phyloP scores from a whole-genome alignment of 139 green algal genomes.

The Monoraphidium neglectum region DNA sequence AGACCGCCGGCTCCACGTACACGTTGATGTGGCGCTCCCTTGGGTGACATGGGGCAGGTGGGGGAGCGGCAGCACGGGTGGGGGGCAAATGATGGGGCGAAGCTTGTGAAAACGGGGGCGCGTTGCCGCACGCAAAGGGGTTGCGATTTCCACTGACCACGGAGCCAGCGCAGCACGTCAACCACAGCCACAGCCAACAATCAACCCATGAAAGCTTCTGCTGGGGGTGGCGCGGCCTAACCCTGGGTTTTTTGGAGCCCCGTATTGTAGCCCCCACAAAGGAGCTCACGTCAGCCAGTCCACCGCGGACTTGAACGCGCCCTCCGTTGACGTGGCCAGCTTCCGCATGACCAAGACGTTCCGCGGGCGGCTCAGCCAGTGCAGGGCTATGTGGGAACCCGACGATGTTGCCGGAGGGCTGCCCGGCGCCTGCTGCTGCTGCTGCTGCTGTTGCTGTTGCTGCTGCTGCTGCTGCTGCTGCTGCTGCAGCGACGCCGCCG shows the following conservation, averaged over 20 bases:
- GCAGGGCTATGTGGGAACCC: constrained; percentile 49
- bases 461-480: constrained; percentile 3
- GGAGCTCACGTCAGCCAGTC: constrained; percentile 44
- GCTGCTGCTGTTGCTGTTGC: constrained; percentile 21
- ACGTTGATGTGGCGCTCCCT: constrained; percentile 38
- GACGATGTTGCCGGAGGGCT: neutral
- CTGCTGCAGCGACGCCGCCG: constrained; percentile 8
- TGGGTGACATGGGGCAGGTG: neutral
- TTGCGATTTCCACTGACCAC: too few relatives aligned
- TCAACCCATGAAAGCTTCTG: neutral
- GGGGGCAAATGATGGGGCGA: too few relatives aligned
- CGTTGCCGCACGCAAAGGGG: too few relatives aligned
- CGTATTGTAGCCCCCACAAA: too few relatives aligned
- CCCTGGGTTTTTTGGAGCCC: too few relatives aligned
- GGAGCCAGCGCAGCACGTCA: too few relatives aligned
- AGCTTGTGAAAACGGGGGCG: too few relatives aligned
- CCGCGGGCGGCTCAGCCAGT: constrained; percentile 54
- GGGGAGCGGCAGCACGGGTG: too few relatives aligned
- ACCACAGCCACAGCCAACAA: neutral
- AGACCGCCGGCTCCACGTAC: constrained; percentile 51
- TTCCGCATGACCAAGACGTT: constrained; percentile 59
- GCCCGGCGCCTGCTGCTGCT: too few relatives aligned
- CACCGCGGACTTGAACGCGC: constrained; percentile 32
- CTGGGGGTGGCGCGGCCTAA: too few relatives aligned
- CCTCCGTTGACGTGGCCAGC: constrained; percentile 33